phyloP scores from a whole-genome alignment of 148 eudicot species.

The Cornus kousa region DNA sequence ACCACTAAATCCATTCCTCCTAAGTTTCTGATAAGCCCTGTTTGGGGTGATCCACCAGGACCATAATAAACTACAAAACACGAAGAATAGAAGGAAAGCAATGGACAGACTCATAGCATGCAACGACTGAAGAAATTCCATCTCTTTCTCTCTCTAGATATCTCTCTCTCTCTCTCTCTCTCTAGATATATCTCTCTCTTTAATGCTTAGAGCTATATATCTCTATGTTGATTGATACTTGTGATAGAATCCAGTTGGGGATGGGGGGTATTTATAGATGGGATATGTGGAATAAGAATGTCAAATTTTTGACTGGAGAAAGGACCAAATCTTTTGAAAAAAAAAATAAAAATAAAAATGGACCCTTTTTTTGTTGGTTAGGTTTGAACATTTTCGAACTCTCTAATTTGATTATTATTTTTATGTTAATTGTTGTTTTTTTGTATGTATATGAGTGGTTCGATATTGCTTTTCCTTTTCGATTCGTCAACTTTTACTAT shows the following conservation, averaged over 20 bases:
- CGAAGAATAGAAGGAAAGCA: slow-evolving; percentile 23
- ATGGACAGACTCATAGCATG: slow-evolving; percentile 11
- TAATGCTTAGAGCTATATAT: background rate
- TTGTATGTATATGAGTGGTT: background rate
- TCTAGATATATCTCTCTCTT: background rate
- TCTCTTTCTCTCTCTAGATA: slow-evolving; percentile 1
- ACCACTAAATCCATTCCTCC: slow-evolving; percentile 58
- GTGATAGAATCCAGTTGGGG: background rate
- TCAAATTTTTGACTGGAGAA: background rate
- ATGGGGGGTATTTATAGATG: background rate
- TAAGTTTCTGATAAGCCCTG: slow-evolving; percentile 34
- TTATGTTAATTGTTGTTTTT: background rate
- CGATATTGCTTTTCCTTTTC: background rate
- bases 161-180: background rate
- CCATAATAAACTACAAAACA: slow-evolving; percentile 42
- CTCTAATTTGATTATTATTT: background rate
- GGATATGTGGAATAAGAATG: background rate
- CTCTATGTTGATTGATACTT: background rate
- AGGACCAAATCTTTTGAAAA: no score
- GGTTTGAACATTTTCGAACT: background rate
- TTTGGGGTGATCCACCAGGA: slow-evolving; percentile 55
- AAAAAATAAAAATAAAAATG: no score
- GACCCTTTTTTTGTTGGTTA: no score
- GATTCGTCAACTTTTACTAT: background rate
- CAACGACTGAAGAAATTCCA: slow-evolving; percentile 6